phyloP scores from a whole-genome alignment of 2,329 filamentous ascomycete species.

The Aureobasidium zeae region DNA sequence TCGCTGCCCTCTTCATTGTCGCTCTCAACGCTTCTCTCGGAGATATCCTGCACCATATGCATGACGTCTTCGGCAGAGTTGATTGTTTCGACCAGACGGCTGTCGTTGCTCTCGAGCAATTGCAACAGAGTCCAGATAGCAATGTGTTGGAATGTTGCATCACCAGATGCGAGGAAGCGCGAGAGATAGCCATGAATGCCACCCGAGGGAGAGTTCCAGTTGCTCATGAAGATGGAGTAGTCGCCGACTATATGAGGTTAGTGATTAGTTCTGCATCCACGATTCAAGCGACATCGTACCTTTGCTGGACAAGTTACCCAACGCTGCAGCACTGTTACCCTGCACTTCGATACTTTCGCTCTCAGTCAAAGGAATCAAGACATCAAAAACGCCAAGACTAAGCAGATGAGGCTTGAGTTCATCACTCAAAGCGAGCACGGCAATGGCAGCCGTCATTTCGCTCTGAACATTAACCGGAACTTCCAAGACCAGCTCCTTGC shows the following conservation, averaged over 20 bases:
- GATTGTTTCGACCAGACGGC: slow-evolving; percentile 77
- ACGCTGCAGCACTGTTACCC: slow-evolving; percentile 90
- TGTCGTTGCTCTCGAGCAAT: slow-evolving; percentile 88
- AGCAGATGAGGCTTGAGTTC: slow-evolving; percentile 88
- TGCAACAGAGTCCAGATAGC: slow-evolving; percentile 97
- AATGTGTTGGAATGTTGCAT: slow-evolving; percentile 97
- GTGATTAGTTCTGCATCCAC: too few relatives aligned
- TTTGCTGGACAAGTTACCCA: slow-evolving; percentile 95
- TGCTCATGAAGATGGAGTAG: slow-evolving; percentile 89
- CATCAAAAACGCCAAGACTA: slow-evolving; percentile 88
- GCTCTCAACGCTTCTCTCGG: slow-evolving; percentile 77
- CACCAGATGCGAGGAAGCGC: slow-evolving; percentile 85
- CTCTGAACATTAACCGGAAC: slow-evolving; percentile 93
- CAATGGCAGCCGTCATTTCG: slow-evolving; percentile 99
- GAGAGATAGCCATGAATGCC: slow-evolving; percentile 93
- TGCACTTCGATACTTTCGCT: slow-evolving; percentile 96
- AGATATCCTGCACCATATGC: slow-evolving; percentile 82
- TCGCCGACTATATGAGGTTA: slow-evolving; percentile 80
- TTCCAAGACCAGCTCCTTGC: slow-evolving; percentile 89
- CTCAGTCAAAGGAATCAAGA: slow-evolving; percentile 88
- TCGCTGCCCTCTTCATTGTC: slow-evolving; percentile 85
- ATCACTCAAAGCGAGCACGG: slow-evolving; percentile 87
- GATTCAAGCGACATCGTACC: slow-evolving; percentile 56
- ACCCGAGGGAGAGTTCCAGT: slow-evolving; percentile 86
- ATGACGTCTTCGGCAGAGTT: slow-evolving; percentile 85